phyloP scores from a whole-genome alignment of 1,284 basidiomycete species.

The Tylopilus sp. region DNA sequence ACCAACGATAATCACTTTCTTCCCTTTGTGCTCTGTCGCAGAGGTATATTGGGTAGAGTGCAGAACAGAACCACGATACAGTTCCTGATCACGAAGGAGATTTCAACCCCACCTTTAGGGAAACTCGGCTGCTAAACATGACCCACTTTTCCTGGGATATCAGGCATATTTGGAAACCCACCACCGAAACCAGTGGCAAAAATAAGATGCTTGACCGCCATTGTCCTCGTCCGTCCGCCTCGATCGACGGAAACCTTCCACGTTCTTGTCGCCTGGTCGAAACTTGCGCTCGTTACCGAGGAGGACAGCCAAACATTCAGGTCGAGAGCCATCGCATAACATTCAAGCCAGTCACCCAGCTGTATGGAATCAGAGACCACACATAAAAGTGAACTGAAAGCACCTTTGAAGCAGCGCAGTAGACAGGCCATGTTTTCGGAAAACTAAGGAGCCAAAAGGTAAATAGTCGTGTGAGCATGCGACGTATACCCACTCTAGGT shows the following conservation, averaged over 20 bases:
- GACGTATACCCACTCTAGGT: constrained; percentile 20
- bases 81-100: constrained; percentile 15
- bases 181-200: constrained; percentile 39
- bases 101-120: background rate
- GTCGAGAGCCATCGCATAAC: constrained; percentile 49
- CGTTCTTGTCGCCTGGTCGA: constrained; percentile 26
- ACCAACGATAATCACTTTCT: constrained; percentile 27
- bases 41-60: constrained; percentile 39
- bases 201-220: constrained; percentile 36
- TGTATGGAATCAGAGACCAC: constrained; percentile 12
- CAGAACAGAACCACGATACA: constrained; percentile 19
- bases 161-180: constrained; percentile 34
- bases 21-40: constrained; percentile 29
- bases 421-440: constrained; percentile 38
- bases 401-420: constrained; percentile 34
- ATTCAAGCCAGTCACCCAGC: constrained; percentile 57
- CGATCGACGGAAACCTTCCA: constrained; percentile 35
- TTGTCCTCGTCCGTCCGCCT: constrained; percentile 19
- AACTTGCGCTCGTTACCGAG: constrained; percentile 35
- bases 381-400: background rate
- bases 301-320: constrained; percentile 52
- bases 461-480: background rate
- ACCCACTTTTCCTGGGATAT: constrained; percentile 23
- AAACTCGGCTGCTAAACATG: background rate
- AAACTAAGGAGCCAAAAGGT: constrained; percentile 21